Evolutionary conservation across 2,329 filamentous ascomycete species (phyloP).

Genomic region (Colletotrichum sp.): DNA sequence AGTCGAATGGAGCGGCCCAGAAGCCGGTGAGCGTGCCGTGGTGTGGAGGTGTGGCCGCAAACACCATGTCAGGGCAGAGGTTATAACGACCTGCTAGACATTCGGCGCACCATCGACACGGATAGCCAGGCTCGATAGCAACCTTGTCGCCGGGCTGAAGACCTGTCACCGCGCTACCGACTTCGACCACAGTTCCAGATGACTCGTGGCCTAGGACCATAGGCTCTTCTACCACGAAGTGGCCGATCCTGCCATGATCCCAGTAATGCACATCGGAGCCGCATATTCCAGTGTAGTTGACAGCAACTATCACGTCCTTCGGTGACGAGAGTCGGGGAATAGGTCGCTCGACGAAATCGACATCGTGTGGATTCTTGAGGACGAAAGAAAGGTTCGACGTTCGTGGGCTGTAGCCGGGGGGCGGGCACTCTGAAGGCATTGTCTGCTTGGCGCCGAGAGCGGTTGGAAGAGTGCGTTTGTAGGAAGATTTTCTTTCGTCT

Average conservation of each 20-base stretch:
- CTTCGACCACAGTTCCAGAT: slow-evolving; percentile 75
- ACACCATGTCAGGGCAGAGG: slow-evolving; percentile 85
- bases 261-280: slow-evolving; percentile 91
- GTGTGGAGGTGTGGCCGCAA: slow-evolving; percentile 90
- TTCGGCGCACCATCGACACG: slow-evolving; percentile 78
- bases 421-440: not conserved
- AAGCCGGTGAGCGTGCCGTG: slow-evolving; percentile 90
- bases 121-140: slow-evolving; percentile 87
- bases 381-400: slow-evolving; percentile 82
- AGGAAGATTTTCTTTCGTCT: not conserved
- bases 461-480: not conserved
- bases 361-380: slow-evolving; percentile 76
- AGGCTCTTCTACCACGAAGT: slow-evolving; percentile 82
- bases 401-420: not conserved
- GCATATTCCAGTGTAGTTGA: slow-evolving; percentile 89
- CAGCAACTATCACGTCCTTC: slow-evolving; percentile 80
- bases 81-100: slow-evolving; percentile 90
- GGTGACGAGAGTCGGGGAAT: slow-evolving; percentile 69
- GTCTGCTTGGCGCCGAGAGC: not conserved
- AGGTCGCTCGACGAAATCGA: slow-evolving; percentile 78
- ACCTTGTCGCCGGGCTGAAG: slow-evolving; percentile 81
- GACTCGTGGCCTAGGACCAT: slow-evolving; percentile 79
- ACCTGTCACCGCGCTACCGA: slow-evolving; percentile 67
- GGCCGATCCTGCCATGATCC: slow-evolving; percentile 83
- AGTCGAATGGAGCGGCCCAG: slow-evolving; percentile 84